These are phyloP conservation scores for Bruguiera sexangula DNA, from an alignment of 345 rosid genomes.

Conservation along the genomic window DNA sequence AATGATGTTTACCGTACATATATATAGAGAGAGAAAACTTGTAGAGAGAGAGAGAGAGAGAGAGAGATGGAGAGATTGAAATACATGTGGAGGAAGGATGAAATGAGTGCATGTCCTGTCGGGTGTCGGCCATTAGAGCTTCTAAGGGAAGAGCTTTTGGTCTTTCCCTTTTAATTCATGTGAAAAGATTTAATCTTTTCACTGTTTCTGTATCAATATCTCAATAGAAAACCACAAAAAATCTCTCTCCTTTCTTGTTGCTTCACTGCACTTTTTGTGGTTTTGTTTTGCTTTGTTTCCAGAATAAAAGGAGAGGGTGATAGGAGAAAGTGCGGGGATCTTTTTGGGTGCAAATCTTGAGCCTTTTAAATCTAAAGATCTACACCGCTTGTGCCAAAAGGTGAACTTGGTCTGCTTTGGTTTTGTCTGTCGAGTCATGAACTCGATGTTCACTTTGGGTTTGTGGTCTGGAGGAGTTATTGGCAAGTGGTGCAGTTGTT, in stretches of 20 bases:
- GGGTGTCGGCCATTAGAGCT: slow-evolving; percentile 56
- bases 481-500: slow-evolving; percentile 28
- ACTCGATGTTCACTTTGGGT: slow-evolving; percentile 22
- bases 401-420: slow-evolving; percentile 24
- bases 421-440: slow-evolving; percentile 22
- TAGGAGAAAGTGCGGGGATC: slow-evolving; percentile 3
- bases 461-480: slow-evolving; percentile 26
- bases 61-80: slow-evolving; percentile 3
- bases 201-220: slow-evolving; percentile 4
- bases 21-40: not conserved
- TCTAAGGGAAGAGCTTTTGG: slow-evolving; percentile 32
- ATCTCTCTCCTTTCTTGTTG: slow-evolving; percentile 4
- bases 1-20: not conserved
- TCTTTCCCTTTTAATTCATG: slow-evolving; percentile 30
- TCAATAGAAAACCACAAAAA: slow-evolving; percentile 16
- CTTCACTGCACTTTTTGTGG: slow-evolving; percentile 21
- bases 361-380: slow-evolving; percentile 27
- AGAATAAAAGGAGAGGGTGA: not conserved
- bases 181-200: slow-evolving; percentile 17
- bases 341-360: slow-evolving; percentile 15
- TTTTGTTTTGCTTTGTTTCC: not conserved
- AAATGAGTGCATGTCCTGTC: slow-evolving; percentile 46
- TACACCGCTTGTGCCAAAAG: slow-evolving; percentile 21
- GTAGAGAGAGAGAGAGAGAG: not conserved
- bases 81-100: slow-evolving; percentile 27